Conservation (phyloP, 228 moss, liverwort and hornwort genomes). For the Sphagnum fallax region DNA sequence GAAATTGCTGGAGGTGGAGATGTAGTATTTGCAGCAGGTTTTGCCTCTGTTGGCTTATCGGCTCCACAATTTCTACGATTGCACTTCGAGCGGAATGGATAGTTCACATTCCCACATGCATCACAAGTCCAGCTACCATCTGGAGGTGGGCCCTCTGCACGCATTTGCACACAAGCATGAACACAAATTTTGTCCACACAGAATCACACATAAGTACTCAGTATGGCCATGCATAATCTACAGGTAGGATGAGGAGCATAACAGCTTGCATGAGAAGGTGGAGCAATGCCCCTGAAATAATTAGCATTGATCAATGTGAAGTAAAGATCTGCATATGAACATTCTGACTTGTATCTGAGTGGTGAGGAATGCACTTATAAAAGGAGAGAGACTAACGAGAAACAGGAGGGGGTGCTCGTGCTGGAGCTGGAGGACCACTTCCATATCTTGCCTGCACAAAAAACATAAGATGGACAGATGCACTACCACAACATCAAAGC, state of each 20-base stretch:
- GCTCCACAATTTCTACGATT: conserved; percentile 99
- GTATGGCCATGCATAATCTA: too few species aligned
- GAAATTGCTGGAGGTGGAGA: conserved; percentile 78
- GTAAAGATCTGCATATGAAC: too few species aligned
- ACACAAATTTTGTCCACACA: too few species aligned
- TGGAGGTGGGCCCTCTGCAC: conserved; percentile 93
- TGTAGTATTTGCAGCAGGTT: conserved; percentile 63
- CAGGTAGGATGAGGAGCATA: too few species aligned
- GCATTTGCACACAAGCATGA: too few species aligned
- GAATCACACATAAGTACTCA: too few species aligned
- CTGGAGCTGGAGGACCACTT: conserved; percentile 81
- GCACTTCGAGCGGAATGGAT: conserved; percentile 97
- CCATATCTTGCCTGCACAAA: conserved; percentile 77
- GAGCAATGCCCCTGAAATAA: too few species aligned
- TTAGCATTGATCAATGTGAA: too few species aligned
- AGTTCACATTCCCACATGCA: conserved; percentile 97
- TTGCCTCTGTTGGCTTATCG: conserved; percentile 91
- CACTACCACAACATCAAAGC: not conserved
- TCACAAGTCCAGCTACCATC: conserved; percentile 99
- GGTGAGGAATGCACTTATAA: not conserved
- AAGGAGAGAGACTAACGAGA: conserved; percentile 44
- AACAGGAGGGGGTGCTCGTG: conserved; percentile 33
- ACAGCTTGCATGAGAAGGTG: too few species aligned
- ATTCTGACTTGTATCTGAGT: too few species aligned
- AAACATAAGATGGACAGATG: not conserved